A percentile compares a stretch with the other conserved stretches of the same genome.
Conservation (phyloP, 2,329 filamentous ascomycete genomes). For the Paraphoma sp. region DNA sequence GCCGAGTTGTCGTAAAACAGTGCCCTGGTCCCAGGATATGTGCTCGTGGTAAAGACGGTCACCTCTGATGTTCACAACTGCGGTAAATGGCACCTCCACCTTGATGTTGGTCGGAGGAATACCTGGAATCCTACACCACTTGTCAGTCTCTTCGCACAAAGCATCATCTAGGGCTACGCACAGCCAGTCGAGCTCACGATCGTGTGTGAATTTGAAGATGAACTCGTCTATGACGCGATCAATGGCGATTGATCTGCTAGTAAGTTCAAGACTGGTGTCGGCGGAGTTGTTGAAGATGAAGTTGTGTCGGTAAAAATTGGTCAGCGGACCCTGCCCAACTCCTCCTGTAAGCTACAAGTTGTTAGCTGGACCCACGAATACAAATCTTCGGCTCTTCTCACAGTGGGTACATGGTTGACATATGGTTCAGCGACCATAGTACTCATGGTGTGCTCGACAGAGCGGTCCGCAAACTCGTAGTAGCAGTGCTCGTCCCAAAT, state of each 20-base stretch:
- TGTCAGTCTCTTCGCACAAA: conserved; percentile 58
- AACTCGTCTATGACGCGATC: conserved; percentile 62
- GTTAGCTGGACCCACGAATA: not conserved
- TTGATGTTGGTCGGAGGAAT: conserved; percentile 40
- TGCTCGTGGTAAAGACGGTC: conserved; percentile 72
- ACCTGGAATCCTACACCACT: conserved; percentile 12
- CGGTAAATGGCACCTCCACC: conserved; percentile 65
- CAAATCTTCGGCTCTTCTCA: not conserved
- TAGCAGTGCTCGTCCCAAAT: conserved; percentile 80
- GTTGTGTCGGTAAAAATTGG: conserved; percentile 71
- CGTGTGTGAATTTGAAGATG: conserved; percentile 30
- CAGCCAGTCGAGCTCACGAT: conserved; percentile 47
- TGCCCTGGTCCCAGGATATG: conserved; percentile 71
- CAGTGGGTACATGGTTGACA: conserved; percentile 74
- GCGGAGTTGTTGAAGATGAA: conserved; percentile 76
- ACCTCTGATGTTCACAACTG: conserved; percentile 70
- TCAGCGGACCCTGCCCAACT: conserved; percentile 66
- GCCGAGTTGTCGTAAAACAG: conserved; percentile 65
- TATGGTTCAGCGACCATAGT: conserved; percentile 81
- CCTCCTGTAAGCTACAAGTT: conserved; percentile 62
- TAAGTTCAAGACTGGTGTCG: conserved; percentile 70
- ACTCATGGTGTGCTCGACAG: conserved; percentile 74
- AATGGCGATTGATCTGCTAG: conserved; percentile 72
- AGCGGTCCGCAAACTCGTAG: conserved; percentile 71
- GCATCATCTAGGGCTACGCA: conserved; percentile 53